Percentiles rank a stretch among this genome's conserved stretches.
Conservation (phyloP, 2,329 filamentous ascomycete species). For the Botrytis hyacinthi region DNA sequence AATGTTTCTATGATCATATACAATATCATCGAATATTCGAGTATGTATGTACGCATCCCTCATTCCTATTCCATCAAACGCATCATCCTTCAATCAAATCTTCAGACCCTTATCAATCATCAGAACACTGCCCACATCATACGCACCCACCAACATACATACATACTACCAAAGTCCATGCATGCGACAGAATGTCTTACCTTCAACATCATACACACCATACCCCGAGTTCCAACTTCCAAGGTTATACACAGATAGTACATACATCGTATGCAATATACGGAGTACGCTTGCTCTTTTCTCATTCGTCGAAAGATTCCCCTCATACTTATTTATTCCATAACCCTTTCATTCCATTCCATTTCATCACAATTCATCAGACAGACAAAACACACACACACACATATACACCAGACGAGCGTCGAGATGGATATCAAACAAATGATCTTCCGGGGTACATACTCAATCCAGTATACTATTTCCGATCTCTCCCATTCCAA, state of each 20-base stretch:
- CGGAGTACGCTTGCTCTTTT: background rate
- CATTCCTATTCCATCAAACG: background rate
- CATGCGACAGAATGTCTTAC: slow-evolving; percentile 5
- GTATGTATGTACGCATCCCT: too few relatives aligned
- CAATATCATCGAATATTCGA: background rate
- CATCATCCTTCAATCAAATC: background rate
- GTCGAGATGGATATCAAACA: background rate
- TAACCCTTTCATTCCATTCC: background rate
- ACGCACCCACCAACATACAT: background rate
- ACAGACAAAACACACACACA: background rate
- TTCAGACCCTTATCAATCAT: background rate
- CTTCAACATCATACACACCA: background rate
- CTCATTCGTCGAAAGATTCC: background rate
- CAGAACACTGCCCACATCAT: background rate
- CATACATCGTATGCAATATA: background rate
- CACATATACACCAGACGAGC: background rate
- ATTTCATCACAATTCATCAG: background rate
- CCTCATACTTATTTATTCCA: background rate
- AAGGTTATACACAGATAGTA: background rate
- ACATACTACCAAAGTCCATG: background rate
- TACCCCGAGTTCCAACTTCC: slow-evolving; percentile 1
- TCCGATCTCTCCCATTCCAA: background rate
- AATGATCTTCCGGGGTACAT: slow-evolving; percentile 1
- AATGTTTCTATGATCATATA: too few relatives aligned
- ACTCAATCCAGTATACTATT: background rate